A percentile compares a stretch with the other conserved stretches of the same genome.
These are phyloP conservation scores for Coffea canephora DNA, from an alignment of 257 asterid genomes.

Conservation along the genomic window DNA sequence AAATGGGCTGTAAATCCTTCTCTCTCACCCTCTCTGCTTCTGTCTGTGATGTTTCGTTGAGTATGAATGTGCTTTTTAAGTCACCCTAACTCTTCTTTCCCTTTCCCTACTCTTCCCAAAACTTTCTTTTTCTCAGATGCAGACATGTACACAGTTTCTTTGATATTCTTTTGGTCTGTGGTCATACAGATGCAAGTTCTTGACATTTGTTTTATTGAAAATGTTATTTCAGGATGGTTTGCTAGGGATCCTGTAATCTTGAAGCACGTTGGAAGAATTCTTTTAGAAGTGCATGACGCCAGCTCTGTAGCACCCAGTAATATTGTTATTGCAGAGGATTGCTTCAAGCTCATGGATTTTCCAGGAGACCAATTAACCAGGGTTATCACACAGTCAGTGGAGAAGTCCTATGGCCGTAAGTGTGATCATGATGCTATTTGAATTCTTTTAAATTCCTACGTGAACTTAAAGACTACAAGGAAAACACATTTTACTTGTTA, in stretches of 20 bases:
- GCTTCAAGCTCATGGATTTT: constrained; percentile 62
- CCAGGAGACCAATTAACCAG: constrained; percentile 33
- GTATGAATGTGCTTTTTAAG: neutral
- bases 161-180: neutral
- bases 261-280: constrained; percentile 66
- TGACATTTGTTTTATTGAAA: neutral
- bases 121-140: neutral
- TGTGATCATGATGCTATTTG: neutral
- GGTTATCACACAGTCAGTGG: constrained; percentile 39
- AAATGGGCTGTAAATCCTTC: neutral
- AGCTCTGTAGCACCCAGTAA: constrained; percentile 26
- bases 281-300: constrained; percentile 40
- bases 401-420: constrained; percentile 60
- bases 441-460: neutral
- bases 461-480: neutral
- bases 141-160: neutral
- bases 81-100: neutral
- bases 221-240: constrained; percentile 71
- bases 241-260: constrained; percentile 67
- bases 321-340: constrained; percentile 73
- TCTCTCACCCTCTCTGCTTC: neutral
- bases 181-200: neutral
- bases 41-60: neutral
- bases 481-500: neutral
- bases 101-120: neutral